Percentiles rank a stretch among this genome's conserved stretches.
These are phyloP conservation scores for Fusarium sp. DNA, from an alignment of 2,329 filamentous ascomycete genomes.

Conservation along the genomic window DNA sequence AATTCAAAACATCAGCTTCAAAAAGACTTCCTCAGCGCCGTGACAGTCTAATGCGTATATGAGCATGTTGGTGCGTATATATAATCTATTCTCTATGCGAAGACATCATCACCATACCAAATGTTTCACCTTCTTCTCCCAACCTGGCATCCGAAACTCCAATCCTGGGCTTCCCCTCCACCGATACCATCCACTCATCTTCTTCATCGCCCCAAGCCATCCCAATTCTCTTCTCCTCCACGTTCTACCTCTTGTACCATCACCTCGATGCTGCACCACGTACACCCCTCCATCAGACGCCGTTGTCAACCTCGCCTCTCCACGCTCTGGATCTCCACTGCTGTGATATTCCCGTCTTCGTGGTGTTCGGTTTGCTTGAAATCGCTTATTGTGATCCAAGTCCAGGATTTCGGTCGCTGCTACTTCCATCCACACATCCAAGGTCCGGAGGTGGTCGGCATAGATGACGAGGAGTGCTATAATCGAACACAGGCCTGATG, in stretches of 20 bases:
- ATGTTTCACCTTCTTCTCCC: slow-evolving; percentile 38
- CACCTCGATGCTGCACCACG: slow-evolving; percentile 48
- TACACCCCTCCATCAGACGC: slow-evolving; percentile 40
- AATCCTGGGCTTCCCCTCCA: slow-evolving; percentile 45
- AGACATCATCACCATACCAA: slow-evolving; percentile 17
- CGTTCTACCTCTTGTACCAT: slow-evolving; percentile 48
- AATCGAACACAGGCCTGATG: slow-evolving; percentile 53
- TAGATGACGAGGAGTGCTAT: slow-evolving; percentile 59
- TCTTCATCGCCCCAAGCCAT: slow-evolving; percentile 60
- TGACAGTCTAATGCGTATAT: background rate
- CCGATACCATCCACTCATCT: slow-evolving; percentile 53
- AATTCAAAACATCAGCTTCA: background rate
- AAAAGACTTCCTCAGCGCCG: background rate
- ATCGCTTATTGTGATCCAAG: slow-evolving; percentile 36
- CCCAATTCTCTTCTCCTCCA: slow-evolving; percentile 60
- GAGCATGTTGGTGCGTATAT: background rate
- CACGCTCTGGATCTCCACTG: slow-evolving; percentile 41
- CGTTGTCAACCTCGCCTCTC: slow-evolving; percentile 53
- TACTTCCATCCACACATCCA: slow-evolving; percentile 61
- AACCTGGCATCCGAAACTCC: slow-evolving; percentile 44
- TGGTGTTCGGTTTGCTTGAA: slow-evolving; percentile 40
- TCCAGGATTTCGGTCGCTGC: slow-evolving; percentile 45
- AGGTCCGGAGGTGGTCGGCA: slow-evolving; percentile 59
- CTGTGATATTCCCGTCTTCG: slow-evolving; percentile 40
- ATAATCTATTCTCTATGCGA: background rate